phyloP scores from a whole-genome alignment of 2,329 filamentous ascomycete genomes.

The Talaromyces sp. region DNA sequence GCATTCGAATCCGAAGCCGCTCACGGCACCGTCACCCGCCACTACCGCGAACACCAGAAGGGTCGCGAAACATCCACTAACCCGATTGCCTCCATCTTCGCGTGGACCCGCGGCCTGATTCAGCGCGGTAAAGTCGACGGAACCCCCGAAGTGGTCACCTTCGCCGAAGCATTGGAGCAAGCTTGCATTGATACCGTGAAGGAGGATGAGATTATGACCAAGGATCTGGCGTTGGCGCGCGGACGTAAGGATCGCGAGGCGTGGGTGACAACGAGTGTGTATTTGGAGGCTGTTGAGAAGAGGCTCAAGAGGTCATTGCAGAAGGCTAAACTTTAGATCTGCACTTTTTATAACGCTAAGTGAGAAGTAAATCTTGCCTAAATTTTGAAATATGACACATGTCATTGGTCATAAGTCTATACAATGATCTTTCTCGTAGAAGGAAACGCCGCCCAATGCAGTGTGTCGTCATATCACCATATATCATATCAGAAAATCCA shows the following conservation, averaged over 20 bases:
- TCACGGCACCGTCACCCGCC: conserved; percentile 95
- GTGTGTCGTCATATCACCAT: neutral
- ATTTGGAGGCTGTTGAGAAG: conserved; percentile 87
- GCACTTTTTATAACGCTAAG: neutral
- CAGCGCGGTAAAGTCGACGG: conserved; percentile 91
- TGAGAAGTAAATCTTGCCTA: too few species aligned
- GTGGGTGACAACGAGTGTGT: conserved; percentile 90
- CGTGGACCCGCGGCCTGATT: conserved; percentile 91
- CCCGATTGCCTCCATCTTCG: conserved; percentile 98
- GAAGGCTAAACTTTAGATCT: conserved; percentile 27
- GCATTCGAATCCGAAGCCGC: conserved; percentile 97
- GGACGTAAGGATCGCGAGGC: conserved; percentile 79
- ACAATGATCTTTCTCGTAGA: neutral
- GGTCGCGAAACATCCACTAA: conserved; percentile 96
- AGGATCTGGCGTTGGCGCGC: conserved; percentile 93
- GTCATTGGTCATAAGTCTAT: neutral
- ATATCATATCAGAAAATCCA: neutral
- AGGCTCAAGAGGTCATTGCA: conserved; percentile 71
- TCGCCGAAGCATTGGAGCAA: conserved; percentile 86
- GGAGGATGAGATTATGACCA: conserved; percentile 95
- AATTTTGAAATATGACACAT: neutral
- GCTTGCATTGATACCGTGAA: conserved; percentile 95
- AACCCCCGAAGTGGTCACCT: conserved; percentile 87
- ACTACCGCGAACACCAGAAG: conserved; percentile 99
- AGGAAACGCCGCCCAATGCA: neutral